Evolutionary conservation across 2,329 filamentous ascomycete species (phyloP), one percentile per base, ranked within the genome.

Genomic region (Immersiporthe knoxdaviesiana): DNA sequence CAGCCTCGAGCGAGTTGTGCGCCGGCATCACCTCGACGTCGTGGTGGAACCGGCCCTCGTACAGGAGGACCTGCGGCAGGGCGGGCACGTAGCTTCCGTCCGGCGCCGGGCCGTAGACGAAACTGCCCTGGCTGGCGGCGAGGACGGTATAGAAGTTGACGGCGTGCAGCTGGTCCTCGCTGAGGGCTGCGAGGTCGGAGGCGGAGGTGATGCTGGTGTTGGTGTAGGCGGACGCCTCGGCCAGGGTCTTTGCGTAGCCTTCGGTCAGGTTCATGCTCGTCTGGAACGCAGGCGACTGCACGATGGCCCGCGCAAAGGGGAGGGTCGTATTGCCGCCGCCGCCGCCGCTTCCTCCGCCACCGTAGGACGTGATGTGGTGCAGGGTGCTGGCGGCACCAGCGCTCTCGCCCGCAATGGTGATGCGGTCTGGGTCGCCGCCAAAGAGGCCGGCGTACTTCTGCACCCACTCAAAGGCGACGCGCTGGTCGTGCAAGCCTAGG

Each of bases 1-100:
- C 73, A 1, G 81, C 83, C 77, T 87, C 85, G 69, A 86, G 80
- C 2, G 83, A 82, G 65, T 83, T 85, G 73, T 84, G 70, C 12
- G 63, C 66, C 2, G 70, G 63, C 66, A 68, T 78, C 86, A 84
- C 72, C 85, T 81, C n/a, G 82, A 83, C 61, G 82, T 84, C 50
- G 1, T 54, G 6, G 73, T 84, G 73, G 68, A 79, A 76, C 37
- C 72, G 73, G 14, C 76, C 75, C 35, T 73, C 62, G 21, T 73
- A 68, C 11, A 80, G 70, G 3, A 77, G 75, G 6, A 73, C 71
- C 11, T 71, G 73, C 1, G 78, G 77, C 24, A 73, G 64, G 32
- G 75, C 73, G 32, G 73, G 73, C 27, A 79, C 71, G 61, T 76
- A 78, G 1, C 62, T 70, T 0, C 76, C 76, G 66, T 79, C 78